These are phyloP conservation scores for Asterella californica DNA, from an alignment of 225 moss, liverwort and hornwort genomes.

Conservation along the genomic window DNA sequence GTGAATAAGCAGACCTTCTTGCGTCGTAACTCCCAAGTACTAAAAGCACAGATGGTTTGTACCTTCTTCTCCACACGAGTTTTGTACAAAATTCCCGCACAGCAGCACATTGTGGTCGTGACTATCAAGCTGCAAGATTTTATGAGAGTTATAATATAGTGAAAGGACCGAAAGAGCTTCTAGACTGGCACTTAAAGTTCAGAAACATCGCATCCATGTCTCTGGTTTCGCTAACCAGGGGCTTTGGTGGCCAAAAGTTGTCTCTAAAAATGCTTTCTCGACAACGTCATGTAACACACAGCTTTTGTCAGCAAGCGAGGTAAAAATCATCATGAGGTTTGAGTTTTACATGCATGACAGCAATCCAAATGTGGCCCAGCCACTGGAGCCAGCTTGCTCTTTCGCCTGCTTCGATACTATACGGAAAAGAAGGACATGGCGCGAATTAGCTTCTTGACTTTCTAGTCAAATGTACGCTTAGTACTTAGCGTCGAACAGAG, in stretches of 20 bases:
- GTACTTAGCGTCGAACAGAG: not conserved
- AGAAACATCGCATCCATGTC: not conserved
- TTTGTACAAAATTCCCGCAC: constrained; percentile 80
- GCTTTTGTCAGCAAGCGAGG: not conserved
- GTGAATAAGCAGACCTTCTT: no score
- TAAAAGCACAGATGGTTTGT: not conserved
- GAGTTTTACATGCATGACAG: constrained; percentile 65
- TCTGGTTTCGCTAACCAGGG: not conserved
- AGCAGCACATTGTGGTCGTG: constrained; percentile 68
- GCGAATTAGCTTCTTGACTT: not conserved
- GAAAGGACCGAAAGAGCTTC: not conserved
- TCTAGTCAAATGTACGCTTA: not conserved
- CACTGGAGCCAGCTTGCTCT: constrained; percentile 55
- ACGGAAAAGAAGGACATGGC: not conserved
- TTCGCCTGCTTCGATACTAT: constrained; percentile 64
- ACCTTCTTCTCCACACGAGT: constrained; percentile 91
- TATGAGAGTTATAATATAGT: not conserved
- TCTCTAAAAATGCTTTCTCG: not conserved
- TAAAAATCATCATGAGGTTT: not conserved
- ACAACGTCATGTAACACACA: not conserved
- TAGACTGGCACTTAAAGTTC: not conserved
- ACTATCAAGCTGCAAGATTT: constrained; percentile 56
- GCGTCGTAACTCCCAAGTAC: no score
- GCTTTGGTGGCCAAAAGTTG: not conserved
- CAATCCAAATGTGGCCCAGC: constrained; percentile 95